A percentile compares a stretch with the other conserved stretches of the same genome.
Evolutionary conservation across 2,329 filamentous ascomycete species (phyloP).

Genomic region (Colletotrichum lini): DNA sequence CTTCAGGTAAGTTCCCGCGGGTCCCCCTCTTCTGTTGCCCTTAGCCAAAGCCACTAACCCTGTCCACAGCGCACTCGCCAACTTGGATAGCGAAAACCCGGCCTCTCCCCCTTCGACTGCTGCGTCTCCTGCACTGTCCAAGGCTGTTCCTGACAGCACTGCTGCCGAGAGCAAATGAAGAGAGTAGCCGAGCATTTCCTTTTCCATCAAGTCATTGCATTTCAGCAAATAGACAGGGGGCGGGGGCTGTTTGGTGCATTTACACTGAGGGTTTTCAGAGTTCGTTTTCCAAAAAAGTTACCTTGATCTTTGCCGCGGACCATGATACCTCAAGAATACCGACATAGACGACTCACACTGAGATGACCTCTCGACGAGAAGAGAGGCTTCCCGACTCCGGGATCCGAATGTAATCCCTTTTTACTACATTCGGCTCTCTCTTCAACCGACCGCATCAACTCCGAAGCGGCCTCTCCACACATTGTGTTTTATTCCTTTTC

Average conservation of each 20-base stretch:
- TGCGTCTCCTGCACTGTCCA: conserved; percentile 76
- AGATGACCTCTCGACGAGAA: conserved; percentile 52
- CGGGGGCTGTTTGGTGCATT: conserved; percentile 63
- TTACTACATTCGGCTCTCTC: conserved; percentile 49
- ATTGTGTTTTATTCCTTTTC: conserved; percentile 39
- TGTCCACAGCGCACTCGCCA: conserved; percentile 67
- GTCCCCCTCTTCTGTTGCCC: no score
- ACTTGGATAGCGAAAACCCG: conserved; percentile 74
- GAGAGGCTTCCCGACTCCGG: conserved; percentile 46
- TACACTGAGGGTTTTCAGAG: conserved; percentile 61
- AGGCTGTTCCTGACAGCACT: conserved; percentile 69
- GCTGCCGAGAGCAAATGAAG: conserved; percentile 60
- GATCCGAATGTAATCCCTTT: conserved; percentile 49
- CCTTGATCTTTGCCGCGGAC: conserved; percentile 57
- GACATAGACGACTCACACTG: conserved; percentile 60
- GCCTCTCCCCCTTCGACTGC: conserved; percentile 79
- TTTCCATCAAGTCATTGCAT: conserved; percentile 57
- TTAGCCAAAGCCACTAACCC: conserved; percentile 48
- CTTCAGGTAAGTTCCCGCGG: conserved; percentile 80
- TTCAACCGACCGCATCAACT: conserved; percentile 22
- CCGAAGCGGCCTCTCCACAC: conserved; percentile 29
- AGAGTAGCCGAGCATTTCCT: conserved; percentile 45
- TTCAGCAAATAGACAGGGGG: conserved; percentile 66
- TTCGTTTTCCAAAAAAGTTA: conserved; percentile 66
- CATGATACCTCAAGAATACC: conserved; percentile 63